These are phyloP conservation scores for Solanum hybrid DNA, from an alignment of 305 asterid genomes.

Conservation along the genomic window DNA sequence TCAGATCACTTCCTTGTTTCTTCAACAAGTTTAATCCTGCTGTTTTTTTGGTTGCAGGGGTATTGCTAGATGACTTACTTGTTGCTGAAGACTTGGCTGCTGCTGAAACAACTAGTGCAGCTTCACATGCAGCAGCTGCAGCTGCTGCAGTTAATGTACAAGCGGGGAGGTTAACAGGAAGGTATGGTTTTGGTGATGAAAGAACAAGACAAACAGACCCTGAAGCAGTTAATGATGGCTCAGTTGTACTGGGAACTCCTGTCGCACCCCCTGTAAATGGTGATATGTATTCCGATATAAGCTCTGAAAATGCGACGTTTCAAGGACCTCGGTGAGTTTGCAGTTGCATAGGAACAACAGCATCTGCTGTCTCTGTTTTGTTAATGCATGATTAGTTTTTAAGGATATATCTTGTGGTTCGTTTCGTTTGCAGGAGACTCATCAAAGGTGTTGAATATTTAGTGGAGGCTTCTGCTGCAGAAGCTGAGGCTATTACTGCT, in stretches of 20 bases:
- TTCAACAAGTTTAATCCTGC: not conserved
- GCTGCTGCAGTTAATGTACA: constrained; percentile 74
- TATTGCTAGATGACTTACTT: constrained; percentile 84
- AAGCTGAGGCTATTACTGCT: constrained; percentile 96
- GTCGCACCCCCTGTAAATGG: constrained; percentile 96
- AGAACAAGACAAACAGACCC: constrained; percentile 44
- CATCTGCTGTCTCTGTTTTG: constrained; percentile 9
- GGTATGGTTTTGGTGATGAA: constrained; percentile 65
- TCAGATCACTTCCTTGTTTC: not conserved
- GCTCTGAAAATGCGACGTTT: constrained; percentile 83
- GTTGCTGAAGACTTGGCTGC: constrained; percentile 98
- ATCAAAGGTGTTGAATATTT: constrained; percentile 93
- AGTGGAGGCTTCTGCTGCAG: constrained; percentile 99
- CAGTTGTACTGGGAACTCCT: constrained; percentile 89
- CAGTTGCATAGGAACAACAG: not conserved
- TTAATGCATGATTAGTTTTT: not conserved
- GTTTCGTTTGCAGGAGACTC: constrained; percentile 46
- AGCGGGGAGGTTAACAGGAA: constrained; percentile 59
- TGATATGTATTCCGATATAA: constrained; percentile 82
- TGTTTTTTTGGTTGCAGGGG: constrained; percentile 37
- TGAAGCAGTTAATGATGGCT: constrained; percentile 60
- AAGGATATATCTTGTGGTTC: constrained; percentile 2
- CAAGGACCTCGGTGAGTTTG: constrained; percentile 69
- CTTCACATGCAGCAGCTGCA: constrained; percentile 92
- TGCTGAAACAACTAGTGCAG: constrained; percentile 88